Conservation (phyloP, 805 yeast genomes). For the Metschnikowia cerradonensis region DNA sequence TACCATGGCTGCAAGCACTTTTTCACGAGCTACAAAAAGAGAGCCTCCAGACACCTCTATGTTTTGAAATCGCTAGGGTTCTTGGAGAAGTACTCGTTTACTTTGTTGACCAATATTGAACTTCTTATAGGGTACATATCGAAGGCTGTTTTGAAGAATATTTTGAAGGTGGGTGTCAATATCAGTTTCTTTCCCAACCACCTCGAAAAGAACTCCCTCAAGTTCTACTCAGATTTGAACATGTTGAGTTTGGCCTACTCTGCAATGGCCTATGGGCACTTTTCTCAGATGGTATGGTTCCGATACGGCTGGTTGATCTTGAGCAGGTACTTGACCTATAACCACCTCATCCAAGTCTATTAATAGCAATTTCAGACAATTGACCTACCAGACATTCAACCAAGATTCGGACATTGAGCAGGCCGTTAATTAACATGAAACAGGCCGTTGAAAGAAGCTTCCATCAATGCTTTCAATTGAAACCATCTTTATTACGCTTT, state of each 20-base stretch:
- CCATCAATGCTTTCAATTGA: no score
- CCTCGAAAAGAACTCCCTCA: constrained; percentile 21
- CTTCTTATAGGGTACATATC: constrained; percentile 38
- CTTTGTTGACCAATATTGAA: constrained; percentile 40
- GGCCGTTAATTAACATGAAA: no score
- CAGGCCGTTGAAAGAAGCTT: no score
- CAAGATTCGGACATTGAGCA: no score
- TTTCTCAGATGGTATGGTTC: constrained; percentile 93
- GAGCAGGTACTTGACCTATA: constrained; percentile 73
- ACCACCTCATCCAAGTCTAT: constrained; percentile 49
- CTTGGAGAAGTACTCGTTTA: constrained; percentile 48
- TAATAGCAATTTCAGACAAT: neutral
- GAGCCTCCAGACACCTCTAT: constrained; percentile 17
- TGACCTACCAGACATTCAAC: no score
- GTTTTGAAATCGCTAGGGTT: constrained; percentile 35
- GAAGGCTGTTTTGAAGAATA: constrained; percentile 25
- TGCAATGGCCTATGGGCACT: constrained; percentile 80
- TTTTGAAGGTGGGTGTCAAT: constrained; percentile 33
- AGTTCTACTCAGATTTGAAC: constrained; percentile 32
- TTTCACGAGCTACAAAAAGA: constrained; percentile 15
- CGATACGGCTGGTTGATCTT: constrained; percentile 81
- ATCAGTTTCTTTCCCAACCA: constrained; percentile 31
- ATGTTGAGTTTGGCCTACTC: constrained; percentile 45
- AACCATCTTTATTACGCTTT: no score
- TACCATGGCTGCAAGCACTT: constrained; percentile 46